phyloP scores from a whole-genome alignment of 768 basidiomycete genomes.

The Lactifluus hygrophoroides region DNA sequence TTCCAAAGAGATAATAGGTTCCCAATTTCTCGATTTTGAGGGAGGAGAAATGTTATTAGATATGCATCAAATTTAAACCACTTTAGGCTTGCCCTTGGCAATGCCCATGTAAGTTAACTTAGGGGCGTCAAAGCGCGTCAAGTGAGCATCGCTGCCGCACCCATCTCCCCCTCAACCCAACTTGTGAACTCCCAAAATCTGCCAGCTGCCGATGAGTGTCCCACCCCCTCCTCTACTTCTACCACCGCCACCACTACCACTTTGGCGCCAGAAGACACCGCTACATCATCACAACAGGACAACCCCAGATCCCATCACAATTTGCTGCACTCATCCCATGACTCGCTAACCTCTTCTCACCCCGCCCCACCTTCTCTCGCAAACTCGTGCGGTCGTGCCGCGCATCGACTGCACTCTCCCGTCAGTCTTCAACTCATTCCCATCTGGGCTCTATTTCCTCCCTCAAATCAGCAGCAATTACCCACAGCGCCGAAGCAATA shows the following conservation, averaged over 20 bases:
- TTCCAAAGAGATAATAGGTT: too few species aligned
- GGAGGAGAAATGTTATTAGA: too few species aligned
- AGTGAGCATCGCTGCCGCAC: too few species aligned
- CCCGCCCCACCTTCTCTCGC: constrained; percentile 57
- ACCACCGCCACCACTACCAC: not conserved
- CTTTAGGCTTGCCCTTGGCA: too few species aligned
- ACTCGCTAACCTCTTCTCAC: constrained; percentile 38
- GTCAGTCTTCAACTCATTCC: constrained; percentile 31
- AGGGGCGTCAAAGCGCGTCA: too few species aligned
- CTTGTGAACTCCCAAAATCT: constrained; percentile 2
- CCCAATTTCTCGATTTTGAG: too few species aligned
- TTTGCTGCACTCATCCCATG: constrained; percentile 29
- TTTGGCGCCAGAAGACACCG: constrained; percentile 3
- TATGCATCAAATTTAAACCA: too few species aligned
- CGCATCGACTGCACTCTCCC: constrained; percentile 30
- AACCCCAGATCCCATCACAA: constrained; percentile 27
- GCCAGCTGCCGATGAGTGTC: too few species aligned
- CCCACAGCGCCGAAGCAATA: constrained; percentile 4
- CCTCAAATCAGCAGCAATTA: too few species aligned
- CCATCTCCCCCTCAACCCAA: constrained; percentile 6
- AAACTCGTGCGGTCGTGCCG: constrained; percentile 41
- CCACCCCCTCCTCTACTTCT: too few species aligned
- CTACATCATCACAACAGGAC: constrained; percentile 11
- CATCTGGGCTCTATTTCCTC: constrained; percentile 32
- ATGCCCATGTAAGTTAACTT: too few species aligned